Percentiles rank a stretch among this genome's conserved stretches.
Conservation (phyloP, 1,284 basidiomycete genomes). For the Apiotrichum montevideense region DNA sequence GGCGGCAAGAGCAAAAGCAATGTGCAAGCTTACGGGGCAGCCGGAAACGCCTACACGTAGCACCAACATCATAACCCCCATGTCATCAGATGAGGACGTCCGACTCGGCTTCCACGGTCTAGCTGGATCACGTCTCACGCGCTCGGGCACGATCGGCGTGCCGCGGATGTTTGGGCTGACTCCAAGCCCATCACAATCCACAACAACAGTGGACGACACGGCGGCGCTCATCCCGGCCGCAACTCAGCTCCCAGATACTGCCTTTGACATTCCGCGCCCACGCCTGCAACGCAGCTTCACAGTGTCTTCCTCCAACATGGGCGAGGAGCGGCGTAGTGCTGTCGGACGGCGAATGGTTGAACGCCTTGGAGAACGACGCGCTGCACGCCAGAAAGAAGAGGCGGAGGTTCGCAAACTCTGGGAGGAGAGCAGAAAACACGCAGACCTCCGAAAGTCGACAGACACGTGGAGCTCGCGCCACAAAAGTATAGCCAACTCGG, state of each 20-base stretch:
- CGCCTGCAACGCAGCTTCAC: conserved; percentile 44
- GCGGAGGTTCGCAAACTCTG: conserved; percentile 33
- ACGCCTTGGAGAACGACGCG: conserved; percentile 37
- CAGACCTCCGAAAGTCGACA: neutral
- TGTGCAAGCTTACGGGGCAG: conserved; percentile 44
- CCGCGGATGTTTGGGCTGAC: conserved; percentile 22
- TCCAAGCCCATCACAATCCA: neutral
- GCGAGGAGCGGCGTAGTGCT: conserved; percentile 45
- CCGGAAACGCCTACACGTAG: conserved; percentile 9
- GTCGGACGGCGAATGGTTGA: conserved; percentile 47
- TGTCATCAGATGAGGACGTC: conserved; percentile 21
- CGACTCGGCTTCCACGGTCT: conserved; percentile 9
- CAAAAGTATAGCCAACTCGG: neutral
- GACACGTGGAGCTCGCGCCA: neutral
- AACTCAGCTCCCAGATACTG: conserved; percentile 12
- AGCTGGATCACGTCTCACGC: conserved; percentile 13
- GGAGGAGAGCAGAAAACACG: conserved; percentile 26
- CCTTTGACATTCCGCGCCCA: conserved; percentile 28
- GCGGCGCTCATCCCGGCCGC: neutral
- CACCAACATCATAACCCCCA: conserved; percentile 3
- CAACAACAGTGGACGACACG: neutral
- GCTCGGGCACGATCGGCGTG: conserved; percentile 36
- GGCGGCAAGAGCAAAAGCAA: conserved; percentile 41
- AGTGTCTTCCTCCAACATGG: conserved; percentile 42
- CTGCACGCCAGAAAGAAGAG: conserved; percentile 36